Conservation (phyloP, 257 asterid genomes). For the Jacaranda copaia region DNA sequence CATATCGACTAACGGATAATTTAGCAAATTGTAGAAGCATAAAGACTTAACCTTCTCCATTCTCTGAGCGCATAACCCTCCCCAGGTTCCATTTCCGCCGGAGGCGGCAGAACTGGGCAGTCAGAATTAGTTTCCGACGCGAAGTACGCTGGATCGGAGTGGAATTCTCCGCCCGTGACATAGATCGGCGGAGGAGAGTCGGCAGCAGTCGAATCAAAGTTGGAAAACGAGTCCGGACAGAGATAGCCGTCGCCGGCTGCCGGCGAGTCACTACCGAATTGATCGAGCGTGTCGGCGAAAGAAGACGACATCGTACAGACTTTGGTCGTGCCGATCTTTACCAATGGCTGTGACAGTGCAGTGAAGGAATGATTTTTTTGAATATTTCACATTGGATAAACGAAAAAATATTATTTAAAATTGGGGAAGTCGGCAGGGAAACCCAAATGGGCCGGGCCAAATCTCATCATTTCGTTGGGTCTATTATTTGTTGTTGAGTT, state of each 20-base stretch:
- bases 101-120: constrained; percentile 65
- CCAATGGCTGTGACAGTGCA: constrained; percentile 16
- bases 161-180: constrained; percentile 49
- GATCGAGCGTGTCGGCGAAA: constrained; percentile 53
- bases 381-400: neutral
- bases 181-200: constrained; percentile 51
- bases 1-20: constrained; percentile 8
- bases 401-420: no score
- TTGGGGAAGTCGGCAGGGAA: no score
- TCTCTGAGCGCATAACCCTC: constrained; percentile 80
- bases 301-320: constrained; percentile 62
- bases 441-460: no score
- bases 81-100: constrained; percentile 58
- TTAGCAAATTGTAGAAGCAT: constrained; percentile 6
- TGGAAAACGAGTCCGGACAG: constrained; percentile 48
- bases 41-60: constrained; percentile 72
- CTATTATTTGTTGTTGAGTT: no score
- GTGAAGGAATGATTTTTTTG: constrained; percentile 2
- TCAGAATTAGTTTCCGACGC: constrained; percentile 43
- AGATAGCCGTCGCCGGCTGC: constrained; percentile 48
- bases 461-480: no score
- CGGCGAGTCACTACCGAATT: constrained; percentile 48
- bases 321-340: constrained; percentile 30
- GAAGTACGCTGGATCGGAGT: constrained; percentile 54
- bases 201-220: constrained; percentile 47